Evolutionary conservation across 345 rosid species (phyloP), one percentile per base, ranked within the genome.

Genomic region (Leavenworthia alabamica): DNA sequence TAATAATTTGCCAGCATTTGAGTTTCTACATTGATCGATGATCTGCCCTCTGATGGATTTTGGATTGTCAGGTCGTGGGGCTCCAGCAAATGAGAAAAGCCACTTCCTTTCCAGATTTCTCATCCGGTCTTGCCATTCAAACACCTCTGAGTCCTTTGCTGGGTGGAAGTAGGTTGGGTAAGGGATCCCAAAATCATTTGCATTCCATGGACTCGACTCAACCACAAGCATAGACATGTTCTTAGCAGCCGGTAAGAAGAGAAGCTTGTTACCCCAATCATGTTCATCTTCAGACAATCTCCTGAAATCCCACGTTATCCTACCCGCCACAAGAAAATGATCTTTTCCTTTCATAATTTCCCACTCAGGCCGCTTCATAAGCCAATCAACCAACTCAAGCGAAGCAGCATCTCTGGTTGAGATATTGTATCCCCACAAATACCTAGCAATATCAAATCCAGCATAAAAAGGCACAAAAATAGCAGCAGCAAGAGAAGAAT

Each of bases 301-400:
- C 82, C 98, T 80, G 68, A 86, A 91, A 74, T 91, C 96, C 98
- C 98, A 91, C 0, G 96, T 83, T 32, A 86, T 91, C 77, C 96
- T 78, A 36, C 98, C 98, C 0, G 89, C 95, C 37, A 91, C 96
- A 36, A 88, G 80, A 67, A 88, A 91, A 75, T 88, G 98, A 77
- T 91, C 98, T 81, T 68, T 81, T 8, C 96, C 98, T 41, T 70
- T 77, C 95, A 83, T 88, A 2, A 86, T 78, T 8, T 75, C 76
- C 98, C 98, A 91, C 73, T 91, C 96, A 10, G 88, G 84, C 62
- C 86, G 79, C 76, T 84, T 83, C 85, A 73, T 79, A 33, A 91
- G 81, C 98, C 96, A 88, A 51, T 84, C 79, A 2, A 84, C 96
- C 83, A 91, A 67, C 62, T 81, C 95, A 53, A 80, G 95, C 0